Base-by-base conservation (phyloP, 352 stramenopile genomes). In the Pythium grandisporangium region DNA sequence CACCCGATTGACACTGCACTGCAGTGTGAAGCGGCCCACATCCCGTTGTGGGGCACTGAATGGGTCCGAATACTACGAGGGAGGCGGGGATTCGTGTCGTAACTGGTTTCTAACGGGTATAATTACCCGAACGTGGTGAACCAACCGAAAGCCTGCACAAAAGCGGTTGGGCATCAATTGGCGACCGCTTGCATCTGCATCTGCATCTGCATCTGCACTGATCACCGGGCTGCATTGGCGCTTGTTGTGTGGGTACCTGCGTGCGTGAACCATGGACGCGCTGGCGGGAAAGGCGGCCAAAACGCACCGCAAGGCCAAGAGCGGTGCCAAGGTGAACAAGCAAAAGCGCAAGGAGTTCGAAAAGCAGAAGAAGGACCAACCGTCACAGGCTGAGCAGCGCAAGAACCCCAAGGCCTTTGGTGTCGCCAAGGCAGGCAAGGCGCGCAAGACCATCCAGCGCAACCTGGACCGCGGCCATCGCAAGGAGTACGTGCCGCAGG, bases 361-460 rank as follows among this genome's bases (percentile, higher is more conserved):
- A 42, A 92, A 93, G 58, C 77, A 91, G 61, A 73, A 77, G 45
- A 71, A 82, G 42, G 77, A 84, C 44, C 70, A 84, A 56, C 74
- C 72, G 45, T 88, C 74, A 45, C 61, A 84, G 11, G 74, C 85
- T 19, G 90, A 96, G 58, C 78, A 98, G 50, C 82, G 93, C 40
- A 94, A 97, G 69, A 99, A 99, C 58, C 75, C 78, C 41, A 95
- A 96, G 47, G 97, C 97, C 1, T 99, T 99, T 62, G 76, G 73
- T 30, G 96, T 99, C 8, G 70, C 95, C 40, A 99, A 99, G 55
- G 86, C 97, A 37, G 89, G 87, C 10, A 75, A 89, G 2, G 97
- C 96, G 5, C 88, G 98, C 59, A 94, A 96, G 39, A 96, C 66
- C 23, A 95, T 98, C 47, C 96, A 99, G 78, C 85, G 96, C 44